Percentiles rank a stretch among this genome's conserved stretches.
These are phyloP conservation scores for Tetratostichococcus sp. DNA, from an alignment of 139 green algal species.

Conservation along the genomic window DNA sequence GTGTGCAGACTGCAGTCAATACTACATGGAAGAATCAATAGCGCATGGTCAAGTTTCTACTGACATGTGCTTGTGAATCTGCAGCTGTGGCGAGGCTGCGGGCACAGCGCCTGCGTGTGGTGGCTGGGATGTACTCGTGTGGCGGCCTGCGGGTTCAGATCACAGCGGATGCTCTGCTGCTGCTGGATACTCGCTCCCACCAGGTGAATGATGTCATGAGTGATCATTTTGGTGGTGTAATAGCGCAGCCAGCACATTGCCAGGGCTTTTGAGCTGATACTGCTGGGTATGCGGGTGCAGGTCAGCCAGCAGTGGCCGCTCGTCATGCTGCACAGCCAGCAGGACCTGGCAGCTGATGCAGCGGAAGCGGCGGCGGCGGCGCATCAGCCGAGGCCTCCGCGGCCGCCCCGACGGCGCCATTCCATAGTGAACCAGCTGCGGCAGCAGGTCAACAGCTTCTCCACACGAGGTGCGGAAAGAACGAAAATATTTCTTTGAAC, in stretches of 20 bases:
- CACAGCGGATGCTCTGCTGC: background rate
- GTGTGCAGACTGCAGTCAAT: too few species aligned
- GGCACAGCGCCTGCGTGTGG: constrained; percentile 9
- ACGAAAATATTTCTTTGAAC: too few species aligned
- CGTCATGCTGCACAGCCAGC: background rate
- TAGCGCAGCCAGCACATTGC: background rate
- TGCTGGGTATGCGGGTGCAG: background rate
- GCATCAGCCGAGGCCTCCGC: background rate
- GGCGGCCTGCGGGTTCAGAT: constrained; percentile 9
- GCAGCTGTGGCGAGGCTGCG: constrained; percentile 4
- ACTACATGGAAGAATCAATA: too few species aligned
- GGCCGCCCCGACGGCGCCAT: background rate
- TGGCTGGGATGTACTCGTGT: constrained; percentile 3
- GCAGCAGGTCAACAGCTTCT: background rate
- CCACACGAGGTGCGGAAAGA: background rate
- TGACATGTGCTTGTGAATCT: too few species aligned
- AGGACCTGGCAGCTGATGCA: background rate
- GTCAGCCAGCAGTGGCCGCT: background rate
- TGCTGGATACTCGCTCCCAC: constrained; percentile 8
- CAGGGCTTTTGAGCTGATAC: background rate
- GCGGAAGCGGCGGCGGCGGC: too few species aligned
- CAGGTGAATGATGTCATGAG: background rate
- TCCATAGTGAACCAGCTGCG: background rate
- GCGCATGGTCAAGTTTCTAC: too few species aligned
- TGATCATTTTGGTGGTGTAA: background rate